These are phyloP conservation scores for Raphanus hybrid DNA, from an alignment of 441 rosid genomes.

Conservation along the genomic window DNA sequence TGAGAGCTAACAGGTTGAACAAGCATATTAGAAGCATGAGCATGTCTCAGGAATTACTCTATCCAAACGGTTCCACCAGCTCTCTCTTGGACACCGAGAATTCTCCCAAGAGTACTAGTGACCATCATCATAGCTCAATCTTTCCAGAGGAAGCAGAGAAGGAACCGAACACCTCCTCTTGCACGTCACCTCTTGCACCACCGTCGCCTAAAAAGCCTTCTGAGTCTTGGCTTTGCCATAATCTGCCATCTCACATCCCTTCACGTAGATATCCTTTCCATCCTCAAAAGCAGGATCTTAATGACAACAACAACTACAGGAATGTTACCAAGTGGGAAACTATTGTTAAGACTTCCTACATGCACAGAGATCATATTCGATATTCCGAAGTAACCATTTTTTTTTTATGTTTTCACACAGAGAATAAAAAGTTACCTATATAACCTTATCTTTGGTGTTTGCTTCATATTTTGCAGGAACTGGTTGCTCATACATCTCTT, in stretches of 20 bases:
- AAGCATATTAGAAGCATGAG: conserved; percentile 42
- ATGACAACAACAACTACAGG: conserved; percentile 27
- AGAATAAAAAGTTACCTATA: conserved; percentile 48
- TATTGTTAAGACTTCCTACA: not conserved
- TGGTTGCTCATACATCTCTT: conserved; percentile 57
- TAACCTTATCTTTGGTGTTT: not conserved
- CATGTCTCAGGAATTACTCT: conserved; percentile 58
- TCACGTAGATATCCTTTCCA: conserved; percentile 42
- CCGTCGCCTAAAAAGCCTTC: conserved; percentile 82
- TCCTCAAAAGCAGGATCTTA: conserved; percentile 46
- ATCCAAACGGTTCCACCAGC: conserved; percentile 46
- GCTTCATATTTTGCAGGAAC: conserved; percentile 56
- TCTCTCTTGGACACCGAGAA: conserved; percentile 43
- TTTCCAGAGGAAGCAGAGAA: conserved; percentile 28
- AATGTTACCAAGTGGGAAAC: conserved; percentile 30
- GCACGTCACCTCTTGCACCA: conserved; percentile 58
- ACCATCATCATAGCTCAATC: conserved; percentile 18
- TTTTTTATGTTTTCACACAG: not conserved
- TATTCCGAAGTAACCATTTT: conserved; percentile 37
- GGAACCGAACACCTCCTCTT: conserved; percentile 17
- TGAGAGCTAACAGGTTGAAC: conserved; percentile 49
- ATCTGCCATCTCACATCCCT: conserved; percentile 63
- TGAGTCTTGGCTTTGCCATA: conserved; percentile 89
- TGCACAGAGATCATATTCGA: not conserved
- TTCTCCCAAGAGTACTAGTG: not conserved